A percentile compares a stretch with the other conserved stretches of the same genome.
Evolutionary conservation across 345 rosid species (phyloP).

Genomic region (Gossypioides kirkii): DNA sequence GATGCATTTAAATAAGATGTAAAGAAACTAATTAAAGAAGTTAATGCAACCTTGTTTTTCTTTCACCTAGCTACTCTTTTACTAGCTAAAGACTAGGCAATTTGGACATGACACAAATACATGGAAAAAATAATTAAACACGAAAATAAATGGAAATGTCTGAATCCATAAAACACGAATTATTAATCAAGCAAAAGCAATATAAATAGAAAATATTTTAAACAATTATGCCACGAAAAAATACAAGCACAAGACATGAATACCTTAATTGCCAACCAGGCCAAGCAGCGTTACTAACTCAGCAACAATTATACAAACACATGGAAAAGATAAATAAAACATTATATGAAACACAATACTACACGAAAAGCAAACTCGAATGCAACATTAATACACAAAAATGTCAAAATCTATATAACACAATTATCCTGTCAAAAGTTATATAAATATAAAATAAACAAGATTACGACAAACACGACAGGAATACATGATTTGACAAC

Average conservation of each 20-base stretch:
- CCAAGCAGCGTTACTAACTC: too few species aligned
- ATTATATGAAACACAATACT: not conserved
- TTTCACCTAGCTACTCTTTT: not conserved
- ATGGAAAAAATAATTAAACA: not conserved
- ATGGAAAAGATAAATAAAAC: too few species aligned
- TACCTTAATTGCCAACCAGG: too few species aligned
- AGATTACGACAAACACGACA: not conserved
- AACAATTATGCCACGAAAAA: too few species aligned
- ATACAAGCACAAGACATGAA: too few species aligned
- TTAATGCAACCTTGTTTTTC: not conserved
- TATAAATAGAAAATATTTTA: too few species aligned
- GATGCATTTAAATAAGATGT: too few species aligned
- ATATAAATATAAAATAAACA: not conserved
- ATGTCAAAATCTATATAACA: not conserved
- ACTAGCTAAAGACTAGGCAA: not conserved
- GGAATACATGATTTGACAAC: not conserved
- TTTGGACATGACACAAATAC: not conserved
- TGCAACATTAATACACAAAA: not conserved
- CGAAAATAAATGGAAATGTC: not conserved
- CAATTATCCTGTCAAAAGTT: not conserved
- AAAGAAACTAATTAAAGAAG: not conserved
- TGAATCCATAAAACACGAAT: not conserved
- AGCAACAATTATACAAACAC: not conserved
- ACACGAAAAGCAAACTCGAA: not conserved
- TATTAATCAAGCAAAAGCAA: not conserved